Evolutionary conservation across 371 early-diverging fungal genomes (phyloP), one percentile per base, ranked within the genome.

Genomic region (Mucor mucedo): DNA sequence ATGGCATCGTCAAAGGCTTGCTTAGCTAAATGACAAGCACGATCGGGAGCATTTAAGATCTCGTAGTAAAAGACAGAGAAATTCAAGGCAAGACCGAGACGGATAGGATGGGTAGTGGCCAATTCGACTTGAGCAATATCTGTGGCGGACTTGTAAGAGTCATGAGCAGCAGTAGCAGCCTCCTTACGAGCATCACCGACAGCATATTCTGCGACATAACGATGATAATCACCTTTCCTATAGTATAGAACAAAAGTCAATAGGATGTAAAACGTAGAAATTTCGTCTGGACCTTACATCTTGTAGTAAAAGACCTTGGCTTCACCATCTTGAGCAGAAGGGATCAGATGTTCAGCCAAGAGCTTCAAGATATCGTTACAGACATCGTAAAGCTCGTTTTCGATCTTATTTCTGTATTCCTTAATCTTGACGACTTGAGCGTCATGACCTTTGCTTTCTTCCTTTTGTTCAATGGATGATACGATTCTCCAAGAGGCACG

Each of bases 1-100:
- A 99, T 99, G 68, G 99, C 99, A 66, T 98, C 98, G 82, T 99
- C 99, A 78, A 99, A 99, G 6, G 99, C 99, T 76, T 93, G 92
- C 85, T 98, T 98, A 77, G 99, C 99, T 66, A 99, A 84, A 69
- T 95, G 95, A 86, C 99, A 98, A 35, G 99, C 99, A 74, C 94
- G 92, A 79, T 97, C 98, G 58, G 98, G 95, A 32, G 97, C 93
- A 87, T 98, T 99, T 73, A 97, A 85, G 75, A 99, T 99, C 84
- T 99, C 99, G 81, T 98, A 99, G 91, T 98, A 98, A 88, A 99
- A 99, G 39, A 99, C 99, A 11, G 99, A 99, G 87, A 97, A 99
- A 93, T 99, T 99, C 74, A 99, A 88, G 59, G 99, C 98, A 66
- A 99, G 91, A 55, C 99, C 99, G 52, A 99, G 93, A 70, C 99